These are phyloP conservation scores for Russula brevipes DNA, from an alignment of 768 basidiomycete genomes.

Conservation along the genomic window DNA sequence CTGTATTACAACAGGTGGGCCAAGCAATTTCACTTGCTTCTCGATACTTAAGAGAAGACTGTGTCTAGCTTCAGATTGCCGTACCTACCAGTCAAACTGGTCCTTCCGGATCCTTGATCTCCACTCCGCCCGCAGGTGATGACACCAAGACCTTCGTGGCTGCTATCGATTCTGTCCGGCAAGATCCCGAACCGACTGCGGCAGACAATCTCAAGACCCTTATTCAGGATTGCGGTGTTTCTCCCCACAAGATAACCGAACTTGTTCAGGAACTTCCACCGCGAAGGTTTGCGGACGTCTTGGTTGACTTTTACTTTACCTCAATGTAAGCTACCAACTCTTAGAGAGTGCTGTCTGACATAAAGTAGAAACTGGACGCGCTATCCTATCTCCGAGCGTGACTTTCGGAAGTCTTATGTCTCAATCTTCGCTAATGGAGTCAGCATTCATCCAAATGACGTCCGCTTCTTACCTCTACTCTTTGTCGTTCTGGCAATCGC, in stretches of 20 bases:
- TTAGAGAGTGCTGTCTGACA: slow-evolving; percentile 19
- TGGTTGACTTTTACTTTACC: slow-evolving; percentile 78
- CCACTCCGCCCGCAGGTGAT: slow-evolving; percentile 25
- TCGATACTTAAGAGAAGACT: not conserved
- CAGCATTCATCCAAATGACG: slow-evolving; percentile 66
- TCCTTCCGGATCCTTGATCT: slow-evolving; percentile 10
- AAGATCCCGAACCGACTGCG: slow-evolving; percentile 46
- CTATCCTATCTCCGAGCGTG: slow-evolving; percentile 82
- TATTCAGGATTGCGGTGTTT: slow-evolving; percentile 88
- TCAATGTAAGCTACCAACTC: slow-evolving; percentile 48
- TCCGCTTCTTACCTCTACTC: slow-evolving; percentile 84
- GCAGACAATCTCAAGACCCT: slow-evolving; percentile 81
- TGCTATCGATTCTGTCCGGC: slow-evolving; percentile 40
- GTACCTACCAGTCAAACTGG: slow-evolving; percentile 36
- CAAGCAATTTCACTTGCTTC: not conserved
- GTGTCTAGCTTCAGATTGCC: slow-evolving; percentile 47
- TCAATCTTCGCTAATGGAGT: slow-evolving; percentile 59
- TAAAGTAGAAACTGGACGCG: slow-evolving; percentile 79
- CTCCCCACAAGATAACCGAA: slow-evolving; percentile 85
- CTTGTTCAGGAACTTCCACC: slow-evolving; percentile 86
- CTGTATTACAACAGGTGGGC: slow-evolving; percentile 72
- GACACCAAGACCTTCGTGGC: slow-evolving; percentile 30
- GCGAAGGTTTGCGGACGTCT: slow-evolving; percentile 62
- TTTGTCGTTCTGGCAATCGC: slow-evolving; percentile 91
- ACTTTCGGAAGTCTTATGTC: slow-evolving; percentile 68